These are phyloP conservation scores for Talaromyces sp. DNA, from an alignment of 2,329 filamentous ascomycete species.

Conservation along the genomic window DNA sequence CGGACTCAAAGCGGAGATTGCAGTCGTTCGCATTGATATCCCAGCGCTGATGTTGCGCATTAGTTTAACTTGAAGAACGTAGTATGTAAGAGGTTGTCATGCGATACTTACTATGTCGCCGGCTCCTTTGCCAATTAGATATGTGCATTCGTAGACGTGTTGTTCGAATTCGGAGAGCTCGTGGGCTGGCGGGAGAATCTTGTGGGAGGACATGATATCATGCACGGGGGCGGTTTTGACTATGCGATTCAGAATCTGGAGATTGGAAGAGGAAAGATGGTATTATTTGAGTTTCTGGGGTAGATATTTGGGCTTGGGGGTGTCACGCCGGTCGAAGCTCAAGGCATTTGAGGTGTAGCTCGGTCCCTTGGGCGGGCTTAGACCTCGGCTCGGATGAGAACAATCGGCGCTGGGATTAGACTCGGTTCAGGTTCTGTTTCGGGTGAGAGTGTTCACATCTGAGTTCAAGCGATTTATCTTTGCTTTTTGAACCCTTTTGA, in stretches of 20 bases:
- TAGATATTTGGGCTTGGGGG: not conserved
- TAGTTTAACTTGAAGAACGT: no score
- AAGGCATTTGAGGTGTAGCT: not conserved
- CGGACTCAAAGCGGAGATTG: conserved; percentile 43
- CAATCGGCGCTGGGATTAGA: not conserved
- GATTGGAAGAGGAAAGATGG: not conserved
- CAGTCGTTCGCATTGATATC: conserved; percentile 30
- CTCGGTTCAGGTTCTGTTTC: not conserved
- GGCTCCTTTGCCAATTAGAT: conserved; percentile 22
- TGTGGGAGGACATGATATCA: conserved; percentile 20
- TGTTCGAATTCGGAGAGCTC: conserved; percentile 37
- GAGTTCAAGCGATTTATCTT: no score
- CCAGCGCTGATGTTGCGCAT: conserved; percentile 29
- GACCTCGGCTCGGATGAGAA: conserved; percentile 1
- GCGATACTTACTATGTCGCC: conserved; percentile 22
- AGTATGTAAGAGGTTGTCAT: no score
- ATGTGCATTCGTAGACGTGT: conserved; percentile 30
- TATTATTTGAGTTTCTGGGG: not conserved
- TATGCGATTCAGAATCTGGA: not conserved
- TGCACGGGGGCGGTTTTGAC: not conserved
- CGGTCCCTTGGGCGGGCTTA: not conserved
- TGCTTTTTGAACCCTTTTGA: no score
- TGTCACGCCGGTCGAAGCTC: not conserved
- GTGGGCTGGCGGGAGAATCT: conserved; percentile 24
- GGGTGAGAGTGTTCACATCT: no score